A percentile compares a stretch with the other conserved stretches of the same genome.
Evolutionary conservation across 2,329 filamentous ascomycete genomes (phyloP).

Genomic region (Neofusicoccum kwambonambiense): DNA sequence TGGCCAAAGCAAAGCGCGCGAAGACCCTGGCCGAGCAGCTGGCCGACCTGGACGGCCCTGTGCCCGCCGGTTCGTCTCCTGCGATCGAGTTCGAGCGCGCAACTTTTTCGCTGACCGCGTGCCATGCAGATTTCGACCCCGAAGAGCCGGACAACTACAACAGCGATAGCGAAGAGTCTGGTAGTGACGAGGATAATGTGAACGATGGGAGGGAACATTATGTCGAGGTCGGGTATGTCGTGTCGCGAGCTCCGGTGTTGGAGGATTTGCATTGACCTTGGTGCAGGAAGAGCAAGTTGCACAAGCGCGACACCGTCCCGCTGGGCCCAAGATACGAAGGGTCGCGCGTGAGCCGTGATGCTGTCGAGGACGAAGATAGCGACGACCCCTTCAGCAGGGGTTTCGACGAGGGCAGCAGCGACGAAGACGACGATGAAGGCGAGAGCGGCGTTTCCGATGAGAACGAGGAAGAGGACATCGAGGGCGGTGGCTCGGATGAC

Average conservation of each 20-base stretch:
- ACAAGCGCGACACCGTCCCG: conserved; percentile 65
- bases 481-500: conserved; percentile 33
- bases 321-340: conserved; percentile 82
- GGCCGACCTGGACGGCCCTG: conserved; percentile 59
- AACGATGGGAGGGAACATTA: conserved; percentile 82
- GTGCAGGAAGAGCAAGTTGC: conserved; percentile 71
- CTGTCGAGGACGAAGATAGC: conserved; percentile 55
- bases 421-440: conserved; percentile 45
- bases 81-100: neutral
- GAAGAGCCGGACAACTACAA: conserved; percentile 64
- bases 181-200: conserved; percentile 44
- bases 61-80: conserved; percentile 28
- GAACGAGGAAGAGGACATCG: conserved; percentile 38
- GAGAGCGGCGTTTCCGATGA: conserved; percentile 39
- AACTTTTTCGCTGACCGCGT: neutral
- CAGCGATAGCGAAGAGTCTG: conserved; percentile 55
- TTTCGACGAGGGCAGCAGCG: conserved; percentile 48
- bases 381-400: conserved; percentile 50
- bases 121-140: conserved; percentile 70
- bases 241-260: neutral
- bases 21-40: conserved; percentile 58
- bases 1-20: conserved; percentile 36
- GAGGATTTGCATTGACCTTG: conserved; percentile 37
- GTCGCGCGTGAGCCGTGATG: conserved; percentile 68
- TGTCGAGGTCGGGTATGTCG: conserved; percentile 63